phyloP scores from a whole-genome alignment of 495 filamentous ascomycete species.

The Parachaetomium inaequale region DNA sequence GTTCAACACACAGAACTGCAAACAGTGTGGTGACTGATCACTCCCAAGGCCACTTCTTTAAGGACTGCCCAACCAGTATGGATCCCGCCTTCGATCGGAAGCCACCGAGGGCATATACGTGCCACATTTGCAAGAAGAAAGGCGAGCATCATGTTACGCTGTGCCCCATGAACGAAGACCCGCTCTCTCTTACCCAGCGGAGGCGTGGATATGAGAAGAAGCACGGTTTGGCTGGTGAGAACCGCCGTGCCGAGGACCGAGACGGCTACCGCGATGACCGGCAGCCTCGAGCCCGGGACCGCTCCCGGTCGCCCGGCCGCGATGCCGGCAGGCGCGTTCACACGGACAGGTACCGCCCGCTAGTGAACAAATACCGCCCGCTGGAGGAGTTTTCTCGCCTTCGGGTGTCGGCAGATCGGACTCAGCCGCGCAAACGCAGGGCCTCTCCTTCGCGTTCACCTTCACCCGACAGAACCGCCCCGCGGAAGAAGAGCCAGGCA shows the following conservation, averaged over 20 bases:
- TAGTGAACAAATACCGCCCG: not conserved
- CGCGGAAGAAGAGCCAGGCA: not conserved
- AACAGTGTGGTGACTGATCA: not conserved
- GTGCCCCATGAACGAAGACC: conserved; percentile 34
- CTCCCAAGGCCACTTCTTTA: conserved; percentile 37
- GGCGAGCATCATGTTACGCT: conserved; percentile 29
- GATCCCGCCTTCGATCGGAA: conserved; percentile 34
- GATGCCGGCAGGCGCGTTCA: no score
- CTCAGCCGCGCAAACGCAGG: not conserved
- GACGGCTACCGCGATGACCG: not conserved
- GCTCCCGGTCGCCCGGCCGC: not conserved
- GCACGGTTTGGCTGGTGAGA: not conserved
- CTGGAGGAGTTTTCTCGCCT: not conserved
- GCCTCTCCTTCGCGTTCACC: conserved; percentile 2
- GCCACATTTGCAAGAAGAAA: conserved; percentile 30
- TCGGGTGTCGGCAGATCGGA: not conserved
- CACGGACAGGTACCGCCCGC: not conserved
- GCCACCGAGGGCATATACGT: conserved; percentile 33
- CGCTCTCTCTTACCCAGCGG: conserved; percentile 28
- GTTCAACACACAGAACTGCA: not conserved
- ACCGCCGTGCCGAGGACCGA: not conserved
- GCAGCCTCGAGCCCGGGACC: not conserved
- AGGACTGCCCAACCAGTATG: conserved; percentile 41
- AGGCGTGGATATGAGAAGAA: not conserved
- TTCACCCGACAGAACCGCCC: not conserved